Base-by-base conservation (phyloP, 805 yeast species). In the Hanseniaspora clermontiae region DNA sequence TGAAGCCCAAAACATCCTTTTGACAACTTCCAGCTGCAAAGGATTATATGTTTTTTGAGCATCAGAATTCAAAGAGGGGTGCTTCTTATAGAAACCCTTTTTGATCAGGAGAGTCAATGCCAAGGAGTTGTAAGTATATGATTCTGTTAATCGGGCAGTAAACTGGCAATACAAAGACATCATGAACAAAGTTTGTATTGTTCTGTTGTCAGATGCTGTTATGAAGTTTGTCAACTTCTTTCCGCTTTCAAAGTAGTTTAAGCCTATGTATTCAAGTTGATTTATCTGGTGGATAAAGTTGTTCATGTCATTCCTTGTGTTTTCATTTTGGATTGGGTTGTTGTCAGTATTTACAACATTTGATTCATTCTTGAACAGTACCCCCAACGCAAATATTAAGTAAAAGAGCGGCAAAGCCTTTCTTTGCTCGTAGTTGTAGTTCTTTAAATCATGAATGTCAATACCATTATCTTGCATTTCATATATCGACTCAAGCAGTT, bases 341-440 rank as follows among this genome's bases (percentile, higher is more conserved):
- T 46, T 46, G 11, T 32, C 5, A 2, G 38, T 17, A 11, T 46
- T 46, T 11, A 46, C 12, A 3, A 46, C 17, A 34, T 34, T 46
- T 19, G 38, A 20, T 59, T 76, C 74, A 63, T 81, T 81, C 39
- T 79, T 76, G 62, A 89, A 87, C 39, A 88, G 71, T 3, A 88
- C 86, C 15, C 96, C 96, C 60, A 88, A 87, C 0, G 96, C 95
- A 70, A 89, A 75, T n/a, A 87, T 85, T 0, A 93, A 80, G 68
- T 88, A 88, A 43, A 88, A 81, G 59, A 89, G 74, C 0, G 96
- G 95, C 53, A 87, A 70, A 60, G 87, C 84, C 61, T 80, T 77
- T 59, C 79, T 83, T 65, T 87, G 95, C 58, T 84, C 77, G 60
- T 83, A 82, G 2, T 87, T 80, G 66, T 82, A 84, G 58, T 78